Evolutionary conservation across 805 yeast species (phyloP), one percentile per base, ranked within the genome.

Genomic region (Cyberlindnera xylosilytica): DNA sequence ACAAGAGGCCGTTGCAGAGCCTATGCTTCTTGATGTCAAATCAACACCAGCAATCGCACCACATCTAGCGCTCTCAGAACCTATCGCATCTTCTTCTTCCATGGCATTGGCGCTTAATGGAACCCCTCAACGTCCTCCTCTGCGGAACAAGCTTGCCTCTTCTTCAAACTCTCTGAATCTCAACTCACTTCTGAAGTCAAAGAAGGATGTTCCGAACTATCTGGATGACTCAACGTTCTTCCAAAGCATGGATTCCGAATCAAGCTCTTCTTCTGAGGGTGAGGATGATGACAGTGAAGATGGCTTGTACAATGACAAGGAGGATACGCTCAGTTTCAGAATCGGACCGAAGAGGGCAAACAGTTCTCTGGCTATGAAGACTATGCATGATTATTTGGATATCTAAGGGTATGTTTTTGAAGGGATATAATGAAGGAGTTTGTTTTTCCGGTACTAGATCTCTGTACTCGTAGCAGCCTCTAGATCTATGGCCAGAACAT

Each of bases 181-280:
- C 30, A 55, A 51, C 43, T 51, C 56, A 2, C 35, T 52, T 10
- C 36, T 57, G 4, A 35, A 43, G 4, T 47, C 57, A 9, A 57
- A 57, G 34, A 53, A 50, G 18, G 56, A 51, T 4, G 50, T 52
- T 11, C 50, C 52, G 13, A 39, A 57, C 26, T 52, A 53, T 34
- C 37, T 57, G 10, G 58, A 56, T 39, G 62, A 54, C 10, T 49
- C 57, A 1, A 53, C 59, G 13, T 51, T 43, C 17, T 54, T 53
- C 41, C 56, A 56, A 29, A 46, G 48, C 11, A 32, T 53, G 34
- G 61, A 54, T 24, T 46, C 56, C 4, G 57, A 40, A 4, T 44
- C 46, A 8, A 36, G 40, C 23, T 27, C 34, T 17, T 45, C 46
- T 3, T 42, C 43, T n/a, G 48, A 44, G 11, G 43, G 44, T n/a